Evolutionary conservation across 2,329 filamentous ascomycete species (phyloP), one percentile per base, ranked within the genome.

Genomic region (Celoporthe dispersa): DNA sequence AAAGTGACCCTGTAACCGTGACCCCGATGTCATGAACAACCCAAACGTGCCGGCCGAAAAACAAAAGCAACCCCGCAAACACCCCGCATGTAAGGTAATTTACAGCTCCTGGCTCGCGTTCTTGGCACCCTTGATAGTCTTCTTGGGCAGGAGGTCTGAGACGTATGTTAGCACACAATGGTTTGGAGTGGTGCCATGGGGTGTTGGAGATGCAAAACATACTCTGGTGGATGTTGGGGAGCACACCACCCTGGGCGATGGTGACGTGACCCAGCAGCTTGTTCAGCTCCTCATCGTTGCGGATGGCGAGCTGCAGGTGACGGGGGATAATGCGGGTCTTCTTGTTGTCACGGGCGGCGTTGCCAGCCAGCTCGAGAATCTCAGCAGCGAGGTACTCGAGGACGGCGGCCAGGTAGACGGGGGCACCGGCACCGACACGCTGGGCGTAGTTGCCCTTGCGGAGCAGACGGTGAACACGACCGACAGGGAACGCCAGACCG

Each of bases 281-380:
- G 92, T 98, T 98, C 92, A 98, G 84, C 86, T 99, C 96, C 90
- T 98, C 95, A 84, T 98, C 95, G 87, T 98, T 98, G 80, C 96
- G 92, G 87, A 99, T 99, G 85, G 96, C 96, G 78, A 99, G 94
- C 88, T 99, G 96, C 63, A 99, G 90, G 85, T 99, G 96, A 84
- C 96, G 94, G 75, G 96, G 96, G 73, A 98, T 99, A 87, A 99
- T 99, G 92, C 96, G 94, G 75, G 95, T 99, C 92, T 98, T 98
- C 93, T 99, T 99, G 91, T 98, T 98, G 87, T 99, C 96, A 78
- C 96, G 95, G 74, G 96, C 96, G 79, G 96, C 96, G 84, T 99
- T 99, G 78, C 96, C 96, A 83, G 96, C 96, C 86, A 99, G 87
- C 86, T 99, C 96, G 80, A 99, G 94, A 78, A 99, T 98, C 88